Base-by-base conservation (phyloP, 2,329 filamentous ascomycete species). In the Hymenoscyphus infarciens region DNA sequence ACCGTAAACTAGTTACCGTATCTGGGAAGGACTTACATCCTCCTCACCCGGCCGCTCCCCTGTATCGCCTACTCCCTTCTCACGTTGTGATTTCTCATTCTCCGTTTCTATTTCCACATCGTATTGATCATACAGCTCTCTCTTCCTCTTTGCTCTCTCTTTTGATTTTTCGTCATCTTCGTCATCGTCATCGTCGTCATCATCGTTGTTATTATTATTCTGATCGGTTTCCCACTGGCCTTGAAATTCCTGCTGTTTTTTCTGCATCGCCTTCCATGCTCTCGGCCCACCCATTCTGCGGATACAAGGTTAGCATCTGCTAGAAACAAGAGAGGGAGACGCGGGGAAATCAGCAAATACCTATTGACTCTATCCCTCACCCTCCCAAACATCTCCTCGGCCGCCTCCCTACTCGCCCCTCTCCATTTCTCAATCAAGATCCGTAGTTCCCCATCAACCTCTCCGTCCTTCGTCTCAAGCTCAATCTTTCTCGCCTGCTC, bases 331-430 rank as follows among this genome's bases (percentile, higher is more conserved):
- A 8, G n/a, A 45, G 6, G 7, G 22, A 25, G 3, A 22, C 3
- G 29, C 13, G 55, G 16, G 16, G 55, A 39, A 19, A 13, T 22
- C 11, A 22, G 8, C 38, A 68, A 67, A 57, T 65, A 74, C 67
- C 82, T 77, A 69, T 84, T 79, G 39, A 89, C 80, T 60, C 84
- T 76, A 72, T 87, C 85, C 65, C 81, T 81, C 25, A 87, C 84
- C 22, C 78, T 76, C 27, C 76, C 79, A 73, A 88, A 91, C 11
- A 90, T 75, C 69, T 89, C 86, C 67, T 91, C 88, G 1, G 88
- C 88, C 6, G 86, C 87, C 57, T 80, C 76, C 65, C 87, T 80
- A 63, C 83, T 84, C 19, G 85, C 83, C 0, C 71, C 74, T 56
- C 79, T 83, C 89, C 89, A 92, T 72, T 83, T 87, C 2, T 72